Conservation (phyloP, 2,329 filamentous ascomycete species). For the Talaromyces sp. region DNA sequence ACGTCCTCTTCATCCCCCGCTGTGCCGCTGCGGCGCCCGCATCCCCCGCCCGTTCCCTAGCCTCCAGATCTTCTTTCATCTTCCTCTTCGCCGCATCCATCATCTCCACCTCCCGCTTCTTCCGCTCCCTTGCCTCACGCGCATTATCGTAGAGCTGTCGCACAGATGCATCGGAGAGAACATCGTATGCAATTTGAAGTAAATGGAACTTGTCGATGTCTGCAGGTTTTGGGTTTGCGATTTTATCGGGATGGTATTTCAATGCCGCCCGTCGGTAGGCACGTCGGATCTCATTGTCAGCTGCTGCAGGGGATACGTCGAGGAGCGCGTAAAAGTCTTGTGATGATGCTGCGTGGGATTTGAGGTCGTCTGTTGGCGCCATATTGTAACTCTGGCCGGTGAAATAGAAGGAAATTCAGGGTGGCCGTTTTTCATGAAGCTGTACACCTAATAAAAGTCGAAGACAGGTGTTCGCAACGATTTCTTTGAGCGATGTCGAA, state of each 20-base stretch:
- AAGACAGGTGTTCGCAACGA: background rate
- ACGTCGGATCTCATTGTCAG: constrained; percentile 71
- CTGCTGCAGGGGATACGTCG: constrained; percentile 60
- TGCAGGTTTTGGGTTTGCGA: constrained; percentile 60
- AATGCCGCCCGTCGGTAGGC: constrained; percentile 81
- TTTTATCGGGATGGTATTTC: constrained; percentile 94
- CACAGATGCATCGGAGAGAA: constrained; percentile 67
- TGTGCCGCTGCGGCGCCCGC: constrained; percentile 29
- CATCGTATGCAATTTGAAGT: constrained; percentile 79
- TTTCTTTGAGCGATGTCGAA: too few species aligned
- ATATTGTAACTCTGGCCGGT: constrained; percentile 22
- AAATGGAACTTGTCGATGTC: constrained; percentile 81
- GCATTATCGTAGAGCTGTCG: constrained; percentile 76
- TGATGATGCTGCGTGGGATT: constrained; percentile 59
- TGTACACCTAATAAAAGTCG: background rate
- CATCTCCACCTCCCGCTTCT: constrained; percentile 66
- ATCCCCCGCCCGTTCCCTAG: constrained; percentile 60
- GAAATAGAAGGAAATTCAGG: background rate
- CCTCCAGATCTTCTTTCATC: constrained; percentile 84
- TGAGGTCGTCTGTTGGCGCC: constrained; percentile 42
- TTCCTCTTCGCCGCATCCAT: constrained; percentile 69
- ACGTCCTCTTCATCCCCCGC: constrained; percentile 52
- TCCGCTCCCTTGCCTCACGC: constrained; percentile 66
- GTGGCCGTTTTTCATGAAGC: background rate
- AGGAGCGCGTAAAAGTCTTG: constrained; percentile 77